These are phyloP conservation scores for Fusarium sp. DNA, from an alignment of 2,329 filamentous ascomycete species.

Conservation along the genomic window DNA sequence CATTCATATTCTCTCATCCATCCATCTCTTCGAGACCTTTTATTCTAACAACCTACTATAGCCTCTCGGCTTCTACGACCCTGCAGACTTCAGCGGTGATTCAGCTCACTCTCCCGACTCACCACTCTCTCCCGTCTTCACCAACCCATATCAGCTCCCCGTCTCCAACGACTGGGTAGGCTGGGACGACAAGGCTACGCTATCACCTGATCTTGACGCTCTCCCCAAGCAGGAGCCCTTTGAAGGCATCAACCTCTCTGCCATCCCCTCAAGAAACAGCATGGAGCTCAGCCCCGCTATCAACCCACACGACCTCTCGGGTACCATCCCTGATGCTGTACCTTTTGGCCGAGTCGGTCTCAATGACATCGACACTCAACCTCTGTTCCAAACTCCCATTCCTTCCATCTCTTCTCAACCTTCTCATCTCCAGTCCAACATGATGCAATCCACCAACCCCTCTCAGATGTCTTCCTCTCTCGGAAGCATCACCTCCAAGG, in stretches of 20 bases:
- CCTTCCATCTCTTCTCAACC: conserved; percentile 44
- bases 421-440: conserved; percentile 35
- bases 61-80: conserved; percentile 44
- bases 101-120: conserved; percentile 45
- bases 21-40: neutral
- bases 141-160: conserved; percentile 45
- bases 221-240: conserved; percentile 46
- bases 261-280: conserved; percentile 42
- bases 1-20: conserved; percentile 1
- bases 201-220: conserved; percentile 43
- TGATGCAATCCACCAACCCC: conserved; percentile 39
- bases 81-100: conserved; percentile 45
- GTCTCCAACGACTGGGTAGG: conserved; percentile 44
- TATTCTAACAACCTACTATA: conserved; percentile 36
- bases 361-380: conserved; percentile 45
- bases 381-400: conserved; percentile 45
- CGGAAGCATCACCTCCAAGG: conserved; percentile 31
- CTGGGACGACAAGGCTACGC: conserved; percentile 46
- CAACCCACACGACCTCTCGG: conserved; percentile 45
- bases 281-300: conserved; percentile 46
- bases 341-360: conserved; percentile 44
- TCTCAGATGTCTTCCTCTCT: conserved; percentile 34
- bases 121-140: conserved; percentile 44
- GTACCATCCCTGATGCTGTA: conserved; percentile 42
- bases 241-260: conserved; percentile 43